phyloP scores from a whole-genome alignment of 176 grass and related monocot species.

The Thalia dealbata region DNA sequence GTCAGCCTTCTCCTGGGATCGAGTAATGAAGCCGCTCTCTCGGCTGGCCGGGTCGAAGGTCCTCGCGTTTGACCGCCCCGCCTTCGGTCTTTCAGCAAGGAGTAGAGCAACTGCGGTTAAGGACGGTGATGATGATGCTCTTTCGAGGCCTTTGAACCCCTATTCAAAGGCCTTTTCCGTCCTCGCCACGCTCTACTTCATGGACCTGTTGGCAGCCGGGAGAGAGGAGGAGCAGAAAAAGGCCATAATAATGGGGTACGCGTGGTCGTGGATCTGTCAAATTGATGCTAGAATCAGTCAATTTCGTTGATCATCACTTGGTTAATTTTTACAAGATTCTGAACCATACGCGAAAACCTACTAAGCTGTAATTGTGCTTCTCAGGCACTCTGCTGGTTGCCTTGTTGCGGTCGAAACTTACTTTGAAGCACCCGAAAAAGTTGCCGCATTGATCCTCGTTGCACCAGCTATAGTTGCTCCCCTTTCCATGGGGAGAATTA shows the following conservation, averaged over 20 bases:
- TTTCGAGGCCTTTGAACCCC: slow-evolving; percentile 46
- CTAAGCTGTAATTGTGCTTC: slow-evolving; percentile 1
- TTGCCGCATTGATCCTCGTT: slow-evolving; percentile 69
- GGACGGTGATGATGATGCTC: slow-evolving; percentile 22
- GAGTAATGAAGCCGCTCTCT: slow-evolving; percentile 52
- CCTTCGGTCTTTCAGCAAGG: slow-evolving; percentile 67
- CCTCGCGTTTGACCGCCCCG: slow-evolving; percentile 79
- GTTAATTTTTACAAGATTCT: neutral
- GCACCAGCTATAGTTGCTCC: slow-evolving; percentile 66
- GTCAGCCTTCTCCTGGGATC: slow-evolving; percentile 73
- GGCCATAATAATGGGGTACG: slow-evolving; percentile 68
- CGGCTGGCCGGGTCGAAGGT: slow-evolving; percentile 49
- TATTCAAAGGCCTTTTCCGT: slow-evolving; percentile 82
- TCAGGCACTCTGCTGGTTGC: slow-evolving; percentile 88
- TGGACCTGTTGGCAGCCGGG: slow-evolving; percentile 35
- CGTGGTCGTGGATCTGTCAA: neutral
- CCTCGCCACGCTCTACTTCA: slow-evolving; percentile 57
- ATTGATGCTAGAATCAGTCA: neutral
- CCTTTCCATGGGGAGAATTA: slow-evolving; percentile 21
- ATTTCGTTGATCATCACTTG: neutral
- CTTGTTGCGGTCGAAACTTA: slow-evolving; percentile 65
- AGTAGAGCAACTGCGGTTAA: neutral
- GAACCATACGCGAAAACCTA: neutral
- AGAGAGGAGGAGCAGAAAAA: slow-evolving; percentile 14
- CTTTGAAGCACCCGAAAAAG: slow-evolving; percentile 54